Evolutionary conservation across 108 stramenopile species (phyloP).

Genomic region (Parmales sp.): DNA sequence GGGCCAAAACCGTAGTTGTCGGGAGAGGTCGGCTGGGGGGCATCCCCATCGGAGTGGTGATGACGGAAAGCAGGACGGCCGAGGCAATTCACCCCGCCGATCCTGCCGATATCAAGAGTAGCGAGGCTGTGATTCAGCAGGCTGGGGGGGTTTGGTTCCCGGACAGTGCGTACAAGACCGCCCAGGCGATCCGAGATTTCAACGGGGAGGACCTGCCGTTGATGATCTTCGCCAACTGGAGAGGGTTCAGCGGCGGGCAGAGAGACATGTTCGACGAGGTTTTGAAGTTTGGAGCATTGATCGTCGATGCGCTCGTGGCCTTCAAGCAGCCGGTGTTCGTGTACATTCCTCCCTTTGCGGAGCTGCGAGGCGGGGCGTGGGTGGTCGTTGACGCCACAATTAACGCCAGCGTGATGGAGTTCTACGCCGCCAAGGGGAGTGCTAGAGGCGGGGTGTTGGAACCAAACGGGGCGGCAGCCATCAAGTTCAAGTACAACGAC

Average conservation of each 20-base stretch:
- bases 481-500: slow-evolving; percentile 93
- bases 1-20: slow-evolving; percentile 96
- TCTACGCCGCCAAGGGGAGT: slow-evolving; percentile 77
- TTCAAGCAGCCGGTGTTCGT: slow-evolving; percentile 97
- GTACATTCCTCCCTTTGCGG: slow-evolving; percentile 96
- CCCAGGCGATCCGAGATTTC: slow-evolving; percentile 97
- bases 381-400: slow-evolving; percentile 99
- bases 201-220: slow-evolving; percentile 91
- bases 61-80: slow-evolving; percentile 88
- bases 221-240: slow-evolving; percentile 98
- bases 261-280: slow-evolving; percentile 99
- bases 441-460: slow-evolving; percentile 95
- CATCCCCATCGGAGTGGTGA: slow-evolving; percentile 94
- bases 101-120: slow-evolving; percentile 88
- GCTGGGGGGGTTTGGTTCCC: slow-evolving; percentile 99
- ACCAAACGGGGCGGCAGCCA: slow-evolving; percentile 90
- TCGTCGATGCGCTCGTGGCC: slow-evolving; percentile 95
- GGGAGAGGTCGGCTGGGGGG: slow-evolving; percentile 95
- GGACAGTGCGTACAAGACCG: slow-evolving; percentile 98
- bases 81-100: slow-evolving; percentile 92
- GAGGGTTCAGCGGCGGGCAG: slow-evolving; percentile 98
- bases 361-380: slow-evolving; percentile 98
- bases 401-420: slow-evolving; percentile 94
- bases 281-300: slow-evolving; percentile 93
- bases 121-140: slow-evolving; percentile 80